phyloP scores from a whole-genome alignment of 345 rosid genomes.

The Linum trigynum region DNA sequence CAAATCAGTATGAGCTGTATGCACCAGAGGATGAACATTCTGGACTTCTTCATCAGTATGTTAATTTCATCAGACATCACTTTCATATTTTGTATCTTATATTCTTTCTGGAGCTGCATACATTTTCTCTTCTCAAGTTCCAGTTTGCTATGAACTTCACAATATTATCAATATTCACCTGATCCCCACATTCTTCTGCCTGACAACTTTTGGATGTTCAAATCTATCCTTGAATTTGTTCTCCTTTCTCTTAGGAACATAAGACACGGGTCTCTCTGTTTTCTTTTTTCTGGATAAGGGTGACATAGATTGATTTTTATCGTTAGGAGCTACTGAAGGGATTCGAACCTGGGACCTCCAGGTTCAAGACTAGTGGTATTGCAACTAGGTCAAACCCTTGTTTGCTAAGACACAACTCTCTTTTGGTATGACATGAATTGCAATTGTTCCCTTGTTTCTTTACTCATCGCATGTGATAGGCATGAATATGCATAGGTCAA shows the following conservation, averaged over 20 bases:
- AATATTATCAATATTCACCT: neutral
- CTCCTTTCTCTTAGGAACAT: neutral
- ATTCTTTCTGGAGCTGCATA: neutral
- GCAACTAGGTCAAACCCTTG: no score
- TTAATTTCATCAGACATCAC: neutral
- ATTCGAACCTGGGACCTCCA: no score
- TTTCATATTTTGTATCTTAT: neutral
- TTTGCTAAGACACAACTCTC: no score
- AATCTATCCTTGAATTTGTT: neutral
- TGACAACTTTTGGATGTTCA: neutral
- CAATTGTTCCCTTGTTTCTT: neutral
- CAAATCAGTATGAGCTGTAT: slow-evolving; percentile 71
- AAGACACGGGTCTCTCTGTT: neutral
- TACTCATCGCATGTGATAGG: neutral
- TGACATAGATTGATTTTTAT: no score
- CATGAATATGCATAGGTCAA: neutral
- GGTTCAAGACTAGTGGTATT: no score
- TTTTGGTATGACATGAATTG: neutral
- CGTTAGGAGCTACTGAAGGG: no score
- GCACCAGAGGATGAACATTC: slow-evolving; percentile 74
- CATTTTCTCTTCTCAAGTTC: neutral
- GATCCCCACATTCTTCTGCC: neutral
- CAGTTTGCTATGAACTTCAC: neutral
- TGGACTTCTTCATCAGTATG: slow-evolving; percentile 83
- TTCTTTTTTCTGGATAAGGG: no score